Conservation (phyloP, 345 rosid genomes). For the Pugionium dolabratum region DNA sequence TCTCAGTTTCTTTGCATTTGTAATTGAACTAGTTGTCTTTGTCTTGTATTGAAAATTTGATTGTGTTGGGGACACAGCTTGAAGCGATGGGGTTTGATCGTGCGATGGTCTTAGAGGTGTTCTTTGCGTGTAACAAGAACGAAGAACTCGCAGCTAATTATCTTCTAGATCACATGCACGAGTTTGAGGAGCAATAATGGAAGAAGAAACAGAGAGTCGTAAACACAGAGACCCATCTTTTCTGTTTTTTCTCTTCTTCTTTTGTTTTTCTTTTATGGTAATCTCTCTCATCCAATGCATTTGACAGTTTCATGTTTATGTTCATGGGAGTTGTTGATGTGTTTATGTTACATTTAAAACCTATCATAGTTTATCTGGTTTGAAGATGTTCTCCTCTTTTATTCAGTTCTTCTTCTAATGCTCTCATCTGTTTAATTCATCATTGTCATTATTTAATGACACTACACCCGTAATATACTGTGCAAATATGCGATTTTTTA, state of each 20-base stretch:
- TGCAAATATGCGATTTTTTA: too few relatives aligned
- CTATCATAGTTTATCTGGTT: slow-evolving; percentile 35
- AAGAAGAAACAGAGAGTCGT: slow-evolving; percentile 22
- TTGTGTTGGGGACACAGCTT: slow-evolving; percentile 47
- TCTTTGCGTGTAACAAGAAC: slow-evolving; percentile 92
- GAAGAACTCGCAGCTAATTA: slow-evolving; percentile 95
- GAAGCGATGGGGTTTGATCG: slow-evolving; percentile 94
- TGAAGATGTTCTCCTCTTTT: slow-evolving; percentile 16
- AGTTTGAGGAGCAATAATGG: slow-evolving; percentile 68
- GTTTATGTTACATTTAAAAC: slow-evolving; percentile 37
- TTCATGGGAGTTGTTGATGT: slow-evolving; percentile 34
- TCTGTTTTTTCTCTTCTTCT: not conserved
- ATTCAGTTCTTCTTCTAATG: too few relatives aligned
- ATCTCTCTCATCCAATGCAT: slow-evolving; percentile 29
- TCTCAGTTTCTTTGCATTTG: not conserved
- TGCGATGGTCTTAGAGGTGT: slow-evolving; percentile 73
- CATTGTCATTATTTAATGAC: too few relatives aligned
- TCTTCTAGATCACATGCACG: slow-evolving; percentile 90
- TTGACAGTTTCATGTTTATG: slow-evolving; percentile 43
- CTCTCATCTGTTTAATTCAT: too few relatives aligned
- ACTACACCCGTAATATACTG: too few relatives aligned
- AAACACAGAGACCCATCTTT: not conserved
- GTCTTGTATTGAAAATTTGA: not conserved
- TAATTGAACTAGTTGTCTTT: not conserved
- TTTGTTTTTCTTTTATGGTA: slow-evolving; percentile 11